Conservation (phyloP, 1,139 yeast genomes). For the Hemisphaericaspora lyxosophila region DNA sequence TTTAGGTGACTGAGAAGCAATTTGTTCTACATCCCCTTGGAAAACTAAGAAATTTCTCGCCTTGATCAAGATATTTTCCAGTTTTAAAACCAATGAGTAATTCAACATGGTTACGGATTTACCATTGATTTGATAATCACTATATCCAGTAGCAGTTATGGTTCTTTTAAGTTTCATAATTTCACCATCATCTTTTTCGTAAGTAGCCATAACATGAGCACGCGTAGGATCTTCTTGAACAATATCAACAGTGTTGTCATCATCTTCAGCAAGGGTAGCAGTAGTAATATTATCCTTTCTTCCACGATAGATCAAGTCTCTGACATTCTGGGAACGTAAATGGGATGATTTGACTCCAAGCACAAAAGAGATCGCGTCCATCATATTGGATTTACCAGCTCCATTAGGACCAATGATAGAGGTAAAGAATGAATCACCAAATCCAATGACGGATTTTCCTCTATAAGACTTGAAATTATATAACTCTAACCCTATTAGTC, state of each 20-base stretch:
- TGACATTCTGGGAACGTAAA: constrained; percentile 70
- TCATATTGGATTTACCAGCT: constrained; percentile 95
- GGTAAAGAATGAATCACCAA: constrained; percentile 81
- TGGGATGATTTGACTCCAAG: constrained; percentile 80
- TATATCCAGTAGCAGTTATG: constrained; percentile 55
- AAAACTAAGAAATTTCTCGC: constrained; percentile 92
- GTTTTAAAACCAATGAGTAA: constrained; percentile 64
- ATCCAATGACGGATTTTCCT: constrained; percentile 74
- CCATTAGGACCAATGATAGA: constrained; percentile 98
- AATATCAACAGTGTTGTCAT: constrained; percentile 19
- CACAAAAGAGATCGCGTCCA: constrained; percentile 97
- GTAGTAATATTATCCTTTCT: constrained; percentile 23
- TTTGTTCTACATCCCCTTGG: constrained; percentile 95
- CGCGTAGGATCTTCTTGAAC: constrained; percentile 45
- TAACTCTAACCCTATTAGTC: constrained; percentile 71
- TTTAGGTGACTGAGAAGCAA: constrained; percentile 82
- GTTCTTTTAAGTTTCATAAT: constrained; percentile 53
- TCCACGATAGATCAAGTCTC: constrained; percentile 82
- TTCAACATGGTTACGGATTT: constrained; percentile 60
- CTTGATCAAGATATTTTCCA: constrained; percentile 82
- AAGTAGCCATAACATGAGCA: constrained; percentile 82
- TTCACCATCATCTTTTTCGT: constrained; percentile 62
- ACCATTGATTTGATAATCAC: constrained; percentile 71
- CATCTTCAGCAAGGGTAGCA: too few relatives aligned
- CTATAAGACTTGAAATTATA: constrained; percentile 88